Conservation (phyloP, 2,329 filamentous ascomycete genomes). For the Colletotrichum orbiculare region DNA sequence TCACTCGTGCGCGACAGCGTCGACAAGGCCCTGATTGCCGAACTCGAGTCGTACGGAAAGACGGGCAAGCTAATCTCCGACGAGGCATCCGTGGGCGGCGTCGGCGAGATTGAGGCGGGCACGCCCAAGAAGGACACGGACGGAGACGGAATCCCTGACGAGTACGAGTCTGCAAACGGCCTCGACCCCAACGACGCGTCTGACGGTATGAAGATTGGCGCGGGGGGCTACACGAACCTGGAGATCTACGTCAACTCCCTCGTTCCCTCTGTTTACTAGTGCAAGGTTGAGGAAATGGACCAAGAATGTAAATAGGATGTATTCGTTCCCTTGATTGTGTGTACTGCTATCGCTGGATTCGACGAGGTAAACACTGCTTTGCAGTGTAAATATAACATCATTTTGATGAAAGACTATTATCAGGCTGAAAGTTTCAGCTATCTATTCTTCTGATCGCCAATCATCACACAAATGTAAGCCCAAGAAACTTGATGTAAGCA, state of each 20-base stretch:
- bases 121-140: slow-evolving; percentile 55
- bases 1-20: slow-evolving; percentile 56
- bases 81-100: slow-evolving; percentile 55
- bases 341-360: slow-evolving; percentile 6
- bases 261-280: slow-evolving; percentile 46
- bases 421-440: too few species aligned
- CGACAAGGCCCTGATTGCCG: slow-evolving; percentile 53
- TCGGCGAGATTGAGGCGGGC: slow-evolving; percentile 52
- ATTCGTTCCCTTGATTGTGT: slow-evolving; percentile 18
- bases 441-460: too few species aligned
- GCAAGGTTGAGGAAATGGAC: neutral
- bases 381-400: slow-evolving; percentile 1
- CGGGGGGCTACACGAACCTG: slow-evolving; percentile 57
- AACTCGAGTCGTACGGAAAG: slow-evolving; percentile 58
- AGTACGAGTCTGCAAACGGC: slow-evolving; percentile 57
- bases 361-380: slow-evolving; percentile 11
- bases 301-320: slow-evolving; percentile 16
- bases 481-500: too few species aligned
- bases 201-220: slow-evolving; percentile 54
- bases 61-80: slow-evolving; percentile 57
- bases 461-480: too few species aligned
- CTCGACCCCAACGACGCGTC: slow-evolving; percentile 50
- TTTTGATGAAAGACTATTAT: neutral
- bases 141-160: slow-evolving; percentile 62
- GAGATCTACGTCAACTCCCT: slow-evolving; percentile 64